Conservation (phyloP, 768 basidiomycete species). For the Calocybe gangraenosa region DNA sequence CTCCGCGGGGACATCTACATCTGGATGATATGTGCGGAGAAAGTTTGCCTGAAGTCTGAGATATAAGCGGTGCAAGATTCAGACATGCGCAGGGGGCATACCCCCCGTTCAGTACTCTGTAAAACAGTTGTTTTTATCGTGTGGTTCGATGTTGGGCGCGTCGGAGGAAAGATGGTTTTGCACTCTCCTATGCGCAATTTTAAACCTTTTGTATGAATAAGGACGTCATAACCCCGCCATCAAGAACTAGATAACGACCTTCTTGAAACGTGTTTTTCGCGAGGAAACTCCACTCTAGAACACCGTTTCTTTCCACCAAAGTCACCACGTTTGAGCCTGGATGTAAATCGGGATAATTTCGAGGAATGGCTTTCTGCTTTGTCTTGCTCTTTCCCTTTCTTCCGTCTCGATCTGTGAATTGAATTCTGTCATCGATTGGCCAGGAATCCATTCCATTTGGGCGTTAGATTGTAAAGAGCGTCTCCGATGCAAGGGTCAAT, state of each 20-base stretch:
- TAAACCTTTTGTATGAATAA: not conserved
- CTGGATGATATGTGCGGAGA: conserved; percentile 65
- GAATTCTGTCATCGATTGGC: conserved; percentile 49
- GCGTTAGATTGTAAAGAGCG: not conserved
- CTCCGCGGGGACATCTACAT: conserved; percentile 69
- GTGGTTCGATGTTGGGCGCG: conserved; percentile 33
- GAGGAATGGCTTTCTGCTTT: conserved; percentile 19
- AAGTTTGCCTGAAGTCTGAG: conserved; percentile 54
- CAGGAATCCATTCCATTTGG: conserved; percentile 73
- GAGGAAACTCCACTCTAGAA: conserved; percentile 51
- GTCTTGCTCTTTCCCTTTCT: conserved; percentile 27
- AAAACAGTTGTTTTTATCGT: conserved; percentile 28
- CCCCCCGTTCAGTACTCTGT: conserved; percentile 66
- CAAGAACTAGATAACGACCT: conserved; percentile 20
- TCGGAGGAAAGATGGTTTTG: conserved; percentile 54
- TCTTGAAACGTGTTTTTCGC: conserved; percentile 21
- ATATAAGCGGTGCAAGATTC: conserved; percentile 1
- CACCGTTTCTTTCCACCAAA: conserved; percentile 39
- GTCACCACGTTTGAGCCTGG: conserved; percentile 55
- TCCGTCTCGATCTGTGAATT: conserved; percentile 10
- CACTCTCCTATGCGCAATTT: conserved; percentile 24
- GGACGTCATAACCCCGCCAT: not conserved
- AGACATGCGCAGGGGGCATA: conserved; percentile 23
- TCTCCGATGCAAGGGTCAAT: conserved; percentile 14
- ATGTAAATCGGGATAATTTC: conserved; percentile 51